These are phyloP conservation scores for Phytophthora idaei DNA, from an alignment of 352 stramenopile species.

Conservation along the genomic window DNA sequence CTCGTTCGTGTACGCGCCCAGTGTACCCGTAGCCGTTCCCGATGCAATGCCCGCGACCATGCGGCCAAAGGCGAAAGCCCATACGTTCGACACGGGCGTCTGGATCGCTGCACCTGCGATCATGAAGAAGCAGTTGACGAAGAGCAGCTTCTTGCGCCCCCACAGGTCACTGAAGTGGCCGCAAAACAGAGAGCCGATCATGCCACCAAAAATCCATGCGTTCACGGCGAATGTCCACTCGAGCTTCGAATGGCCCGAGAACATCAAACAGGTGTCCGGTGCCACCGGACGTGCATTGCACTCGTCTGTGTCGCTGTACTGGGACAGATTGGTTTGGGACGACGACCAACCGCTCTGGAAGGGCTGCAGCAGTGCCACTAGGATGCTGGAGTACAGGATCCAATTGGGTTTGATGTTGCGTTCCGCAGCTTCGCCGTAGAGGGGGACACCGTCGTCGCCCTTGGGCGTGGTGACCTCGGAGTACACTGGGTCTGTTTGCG, in stretches of 20 bases:
- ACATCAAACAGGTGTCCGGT: conserved; percentile 47
- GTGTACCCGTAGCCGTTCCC: conserved; percentile 12
- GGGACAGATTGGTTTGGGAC: conserved; percentile 68
- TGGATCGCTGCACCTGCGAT: conserved; percentile 45
- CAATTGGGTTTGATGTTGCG: conserved; percentile 36
- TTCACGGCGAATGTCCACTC: conserved; percentile 34
- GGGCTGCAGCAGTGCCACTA: conserved; percentile 44
- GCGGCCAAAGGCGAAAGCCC: conserved; percentile 39
- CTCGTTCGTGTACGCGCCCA: conserved; percentile 23
- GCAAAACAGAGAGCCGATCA: conserved; percentile 50
- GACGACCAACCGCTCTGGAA: conserved; percentile 65
- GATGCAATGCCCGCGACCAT: conserved; percentile 18
- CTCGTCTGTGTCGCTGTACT: conserved; percentile 54
- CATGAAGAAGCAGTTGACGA: conserved; percentile 43
- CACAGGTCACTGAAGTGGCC: conserved; percentile 39
- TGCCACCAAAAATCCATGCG: conserved; percentile 59
- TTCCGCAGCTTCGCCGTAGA: conserved; percentile 23
- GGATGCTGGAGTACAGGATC: conserved; percentile 52
- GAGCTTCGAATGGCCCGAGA: conserved; percentile 41
- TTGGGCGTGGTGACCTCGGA: conserved; percentile 16
- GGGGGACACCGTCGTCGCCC: conserved; percentile 5
- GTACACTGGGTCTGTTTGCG: background rate
- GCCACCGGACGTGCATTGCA: conserved; percentile 51
- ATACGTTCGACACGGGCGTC: conserved; percentile 33
- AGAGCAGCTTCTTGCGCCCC: conserved; percentile 35